Percentiles rank a stretch among this genome's conserved stretches.
phyloP scores from a whole-genome alignment of 139 green algal species.

The Chlamydomonas sp. region DNA sequence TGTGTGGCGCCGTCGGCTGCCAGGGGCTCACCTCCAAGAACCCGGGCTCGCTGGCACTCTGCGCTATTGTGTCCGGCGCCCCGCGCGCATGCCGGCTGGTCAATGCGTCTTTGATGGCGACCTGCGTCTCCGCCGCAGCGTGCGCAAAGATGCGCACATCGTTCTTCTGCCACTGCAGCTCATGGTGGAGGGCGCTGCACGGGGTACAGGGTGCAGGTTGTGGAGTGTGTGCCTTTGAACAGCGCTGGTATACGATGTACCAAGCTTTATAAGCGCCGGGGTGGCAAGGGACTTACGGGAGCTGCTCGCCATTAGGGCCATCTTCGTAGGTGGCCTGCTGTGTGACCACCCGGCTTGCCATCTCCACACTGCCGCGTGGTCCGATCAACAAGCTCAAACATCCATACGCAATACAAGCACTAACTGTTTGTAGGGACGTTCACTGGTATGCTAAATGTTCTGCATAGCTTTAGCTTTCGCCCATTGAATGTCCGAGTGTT shows the following conservation, averaged over 20 bases:
- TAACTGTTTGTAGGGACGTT: too few relatives aligned
- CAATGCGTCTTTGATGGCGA: constrained; percentile 36
- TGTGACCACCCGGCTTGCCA: too few relatives aligned
- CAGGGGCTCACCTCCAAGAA: constrained; percentile 44
- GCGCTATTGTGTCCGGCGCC: neutral
- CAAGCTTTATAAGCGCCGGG: neutral
- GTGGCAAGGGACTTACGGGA: constrained; percentile 12
- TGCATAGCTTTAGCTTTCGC: too few relatives aligned
- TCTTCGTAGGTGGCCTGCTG: neutral
- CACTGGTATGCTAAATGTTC: too few relatives aligned
- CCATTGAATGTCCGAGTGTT: too few relatives aligned
- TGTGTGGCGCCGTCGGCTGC: too few relatives aligned
- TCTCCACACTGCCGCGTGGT: too few relatives aligned
- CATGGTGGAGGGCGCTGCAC: constrained; percentile 15
- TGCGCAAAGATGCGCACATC: constrained; percentile 54
- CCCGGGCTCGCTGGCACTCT: constrained; percentile 33
- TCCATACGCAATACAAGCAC: neutral
- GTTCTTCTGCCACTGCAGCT: constrained; percentile 36
- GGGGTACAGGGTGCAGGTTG: neutral
- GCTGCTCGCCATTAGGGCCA: neutral
- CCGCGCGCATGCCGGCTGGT: neutral
- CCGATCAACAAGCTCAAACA: too few relatives aligned
- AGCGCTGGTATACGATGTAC: neutral
- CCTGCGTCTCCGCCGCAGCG: constrained; percentile 46
- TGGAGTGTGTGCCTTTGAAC: neutral